Conservation (phyloP, 169 alveolate genomes). For the Eimeria falciformis region DNA sequence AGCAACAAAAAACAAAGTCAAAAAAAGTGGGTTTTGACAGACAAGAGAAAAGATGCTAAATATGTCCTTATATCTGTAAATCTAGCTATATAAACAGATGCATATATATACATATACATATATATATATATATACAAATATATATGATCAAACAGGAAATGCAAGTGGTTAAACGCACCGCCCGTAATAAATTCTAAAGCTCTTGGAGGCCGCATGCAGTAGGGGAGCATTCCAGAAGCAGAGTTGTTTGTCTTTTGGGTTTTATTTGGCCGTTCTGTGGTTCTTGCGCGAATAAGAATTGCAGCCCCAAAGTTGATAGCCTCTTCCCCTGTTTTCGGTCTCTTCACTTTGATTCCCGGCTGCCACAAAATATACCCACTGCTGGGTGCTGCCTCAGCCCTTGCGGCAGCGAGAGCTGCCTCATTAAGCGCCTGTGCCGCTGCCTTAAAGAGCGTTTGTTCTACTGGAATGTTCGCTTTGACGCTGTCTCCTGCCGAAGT, state of each 20-base stretch:
- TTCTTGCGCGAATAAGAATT: conserved; percentile 51
- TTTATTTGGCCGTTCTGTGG: not conserved
- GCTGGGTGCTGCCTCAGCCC: conserved; percentile 24
- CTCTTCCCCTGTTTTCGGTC: conserved; percentile 59
- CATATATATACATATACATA: too few species aligned
- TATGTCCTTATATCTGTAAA: too few species aligned
- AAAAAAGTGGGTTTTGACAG: not conserved
- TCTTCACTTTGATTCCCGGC: conserved; percentile 71
- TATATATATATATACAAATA: too few species aligned
- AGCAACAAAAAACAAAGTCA: not conserved
- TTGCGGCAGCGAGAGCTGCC: conserved; percentile 39
- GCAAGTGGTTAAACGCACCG: not conserved
- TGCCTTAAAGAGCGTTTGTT: not conserved
- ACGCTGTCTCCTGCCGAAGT: not conserved
- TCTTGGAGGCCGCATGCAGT: not conserved
- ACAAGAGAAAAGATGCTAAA: too few species aligned
- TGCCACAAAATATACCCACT: conserved; percentile 74
- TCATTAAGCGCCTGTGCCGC: not conserved
- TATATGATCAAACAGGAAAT: too few species aligned
- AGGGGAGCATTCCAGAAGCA: not conserved
- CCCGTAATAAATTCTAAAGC: conserved; percentile 53
- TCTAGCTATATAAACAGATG: too few species aligned
- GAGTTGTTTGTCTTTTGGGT: not conserved
- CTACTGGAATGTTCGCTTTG: not conserved
- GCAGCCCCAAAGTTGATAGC: conserved; percentile 74